These are phyloP conservation scores for Xylariales sp. DNA, from an alignment of 2,329 filamentous ascomycete species.

Conservation along the genomic window DNA sequence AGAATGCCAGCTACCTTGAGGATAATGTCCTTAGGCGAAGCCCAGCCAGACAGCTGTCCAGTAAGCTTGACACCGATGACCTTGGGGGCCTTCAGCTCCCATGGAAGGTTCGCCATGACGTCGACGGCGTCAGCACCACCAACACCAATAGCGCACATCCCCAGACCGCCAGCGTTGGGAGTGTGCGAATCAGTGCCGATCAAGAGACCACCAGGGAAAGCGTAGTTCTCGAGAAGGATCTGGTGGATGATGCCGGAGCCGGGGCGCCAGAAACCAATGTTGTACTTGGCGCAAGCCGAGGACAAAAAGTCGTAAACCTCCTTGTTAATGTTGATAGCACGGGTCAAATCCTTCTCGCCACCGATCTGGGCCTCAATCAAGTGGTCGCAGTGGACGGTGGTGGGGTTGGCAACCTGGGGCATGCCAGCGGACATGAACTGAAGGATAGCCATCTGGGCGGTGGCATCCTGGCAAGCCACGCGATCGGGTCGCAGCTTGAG, in stretches of 20 bases:
- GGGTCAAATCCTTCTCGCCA: slow-evolving; percentile 90
- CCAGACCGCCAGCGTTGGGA: slow-evolving; percentile 95
- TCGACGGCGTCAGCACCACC: slow-evolving; percentile 98
- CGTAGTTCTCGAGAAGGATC: slow-evolving; percentile 98
- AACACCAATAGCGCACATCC: slow-evolving; percentile 94
- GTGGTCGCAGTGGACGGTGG: slow-evolving; percentile 98
- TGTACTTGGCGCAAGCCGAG: slow-evolving; percentile 96
- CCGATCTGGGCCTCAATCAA: slow-evolving; percentile 98
- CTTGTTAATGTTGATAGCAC: slow-evolving; percentile 95
- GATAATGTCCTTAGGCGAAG: slow-evolving; percentile 95
- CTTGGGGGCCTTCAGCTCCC: slow-evolving; percentile 98
- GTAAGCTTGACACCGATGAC: slow-evolving; percentile 96
- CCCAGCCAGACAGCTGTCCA: slow-evolving; percentile 89
- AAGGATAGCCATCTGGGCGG: slow-evolving; percentile 98
- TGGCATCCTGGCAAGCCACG: slow-evolving; percentile 99
- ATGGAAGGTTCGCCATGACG: slow-evolving; percentile 84
- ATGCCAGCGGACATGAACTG: slow-evolving; percentile 99
- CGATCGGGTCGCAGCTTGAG: slow-evolving; percentile 96
- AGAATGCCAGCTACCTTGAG: slow-evolving; percentile 96
- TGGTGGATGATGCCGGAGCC: slow-evolving; percentile 99
- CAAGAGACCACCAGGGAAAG: slow-evolving; percentile 97
- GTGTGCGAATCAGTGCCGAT: slow-evolving; percentile 99
- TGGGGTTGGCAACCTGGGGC: slow-evolving; percentile 92
- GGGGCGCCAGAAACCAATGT: slow-evolving; percentile 99
- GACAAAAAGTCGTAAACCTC: slow-evolving; percentile 99